Conservation (phyloP, 164 flowering plant species). For the Brasenia schreberi region DNA sequence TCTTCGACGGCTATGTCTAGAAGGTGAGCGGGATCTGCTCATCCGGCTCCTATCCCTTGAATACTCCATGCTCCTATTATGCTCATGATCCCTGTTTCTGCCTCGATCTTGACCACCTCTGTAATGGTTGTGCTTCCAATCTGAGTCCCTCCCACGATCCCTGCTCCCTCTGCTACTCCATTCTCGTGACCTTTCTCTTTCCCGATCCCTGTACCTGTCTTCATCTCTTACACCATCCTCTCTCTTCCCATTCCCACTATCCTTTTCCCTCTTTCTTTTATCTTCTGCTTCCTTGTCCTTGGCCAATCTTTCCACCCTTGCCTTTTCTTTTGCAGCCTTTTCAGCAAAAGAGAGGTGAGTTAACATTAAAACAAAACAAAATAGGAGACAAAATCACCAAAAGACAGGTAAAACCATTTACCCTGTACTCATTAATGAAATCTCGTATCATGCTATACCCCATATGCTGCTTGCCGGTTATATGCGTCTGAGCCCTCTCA, state of each 20-base stretch:
- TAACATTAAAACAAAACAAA: neutral
- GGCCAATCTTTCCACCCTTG: conserved; percentile 70
- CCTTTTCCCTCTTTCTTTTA: conserved; percentile 66
- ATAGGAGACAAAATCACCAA: neutral
- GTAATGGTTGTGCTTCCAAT: conserved; percentile 32
- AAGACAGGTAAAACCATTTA: conserved; percentile 8
- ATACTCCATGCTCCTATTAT: conserved; percentile 15
- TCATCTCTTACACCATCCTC: conserved; percentile 64
- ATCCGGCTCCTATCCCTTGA: conserved; percentile 19
- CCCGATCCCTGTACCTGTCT: conserved; percentile 52
- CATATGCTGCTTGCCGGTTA: conserved; percentile 94
- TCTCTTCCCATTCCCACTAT: conserved; percentile 37
- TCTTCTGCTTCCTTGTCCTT: conserved; percentile 95
- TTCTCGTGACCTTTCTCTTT: conserved; percentile 36
- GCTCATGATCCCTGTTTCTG: conserved; percentile 52
- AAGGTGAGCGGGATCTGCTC: conserved; percentile 81
- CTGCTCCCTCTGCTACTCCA: conserved; percentile 49
- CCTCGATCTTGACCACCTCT: conserved; percentile 67
- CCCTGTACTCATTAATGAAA: conserved; percentile 75
- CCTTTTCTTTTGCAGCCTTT: conserved; percentile 82
- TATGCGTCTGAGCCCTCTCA: conserved; percentile 94
- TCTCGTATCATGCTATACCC: conserved; percentile 98
- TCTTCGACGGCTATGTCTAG: conserved; percentile 51
- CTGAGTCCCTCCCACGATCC: conserved; percentile 45
- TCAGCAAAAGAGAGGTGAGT: conserved; percentile 2